phyloP scores from a whole-genome alignment of 2,329 filamentous ascomycete genomes.

The Domatiomyces catenatus region DNA sequence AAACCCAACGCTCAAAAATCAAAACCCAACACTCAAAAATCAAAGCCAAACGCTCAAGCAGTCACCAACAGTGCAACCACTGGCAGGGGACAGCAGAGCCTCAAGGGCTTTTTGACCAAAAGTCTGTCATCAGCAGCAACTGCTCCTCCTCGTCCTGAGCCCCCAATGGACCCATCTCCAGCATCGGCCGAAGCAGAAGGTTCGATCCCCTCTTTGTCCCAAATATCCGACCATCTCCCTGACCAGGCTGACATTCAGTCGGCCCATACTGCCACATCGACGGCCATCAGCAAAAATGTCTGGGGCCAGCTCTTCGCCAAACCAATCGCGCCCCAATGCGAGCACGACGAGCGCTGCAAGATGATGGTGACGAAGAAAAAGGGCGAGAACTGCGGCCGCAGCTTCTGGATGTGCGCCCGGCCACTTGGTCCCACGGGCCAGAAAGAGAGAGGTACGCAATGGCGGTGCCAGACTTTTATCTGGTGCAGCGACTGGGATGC shows the following conservation, averaged over 20 bases:
- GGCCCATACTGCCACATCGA: slow-evolving; percentile 46
- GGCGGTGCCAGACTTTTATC: slow-evolving; percentile 76
- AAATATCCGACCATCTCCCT: slow-evolving; percentile 1
- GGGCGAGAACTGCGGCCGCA: slow-evolving; percentile 59
- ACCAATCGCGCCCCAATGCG: slow-evolving; percentile 60
- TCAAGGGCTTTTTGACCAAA: slow-evolving; percentile 69
- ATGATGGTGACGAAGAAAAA: slow-evolving; percentile 74
- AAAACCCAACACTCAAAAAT: slow-evolving; percentile 34
- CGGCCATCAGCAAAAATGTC: slow-evolving; percentile 53
- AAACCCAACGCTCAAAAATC: slow-evolving; percentile 34
- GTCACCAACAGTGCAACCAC: slow-evolving; percentile 16
- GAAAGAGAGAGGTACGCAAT: slow-evolving; percentile 70
- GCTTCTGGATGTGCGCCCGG: slow-evolving; percentile 55
- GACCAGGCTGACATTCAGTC: slow-evolving; percentile 29
- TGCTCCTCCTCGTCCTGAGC: neutral
- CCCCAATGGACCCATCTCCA: neutral
- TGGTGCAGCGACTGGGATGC: slow-evolving; percentile 49
- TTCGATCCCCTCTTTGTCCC: neutral
- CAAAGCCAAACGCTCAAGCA: slow-evolving; percentile 28
- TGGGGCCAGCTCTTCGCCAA: slow-evolving; percentile 76
- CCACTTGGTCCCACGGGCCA: slow-evolving; percentile 73
- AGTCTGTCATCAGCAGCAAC: too few species aligned
- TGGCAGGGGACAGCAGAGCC: slow-evolving; percentile 41
- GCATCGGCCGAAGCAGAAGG: neutral
- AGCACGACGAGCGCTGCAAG: slow-evolving; percentile 78